Evolutionary conservation across 139 green algal genomes (phyloP).

Genomic region (Micractinium sp.): DNA sequence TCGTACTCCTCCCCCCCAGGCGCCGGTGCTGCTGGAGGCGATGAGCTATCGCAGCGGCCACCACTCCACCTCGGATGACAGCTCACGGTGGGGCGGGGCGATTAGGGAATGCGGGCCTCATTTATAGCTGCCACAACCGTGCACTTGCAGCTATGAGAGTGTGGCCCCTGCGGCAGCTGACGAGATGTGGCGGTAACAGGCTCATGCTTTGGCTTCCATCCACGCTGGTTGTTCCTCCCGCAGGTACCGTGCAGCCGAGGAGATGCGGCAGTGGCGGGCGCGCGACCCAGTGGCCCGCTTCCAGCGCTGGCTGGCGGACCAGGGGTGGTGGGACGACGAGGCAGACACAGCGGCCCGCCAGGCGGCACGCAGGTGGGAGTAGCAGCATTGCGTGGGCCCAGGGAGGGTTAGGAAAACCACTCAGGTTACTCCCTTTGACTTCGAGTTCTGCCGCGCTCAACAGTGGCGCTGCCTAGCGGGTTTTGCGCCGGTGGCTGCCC

Average conservation of each 20-base stretch:
- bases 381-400: too few species aligned
- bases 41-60: slow-evolving; percentile 93
- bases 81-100: slow-evolving; percentile 57
- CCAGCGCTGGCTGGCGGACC: slow-evolving; percentile 61
- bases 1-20: slow-evolving; percentile 3
- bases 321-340: slow-evolving; percentile 76
- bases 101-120: too few species aligned
- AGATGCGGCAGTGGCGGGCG: slow-evolving; percentile 81
- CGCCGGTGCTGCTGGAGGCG: slow-evolving; percentile 82
- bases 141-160: too few species aligned
- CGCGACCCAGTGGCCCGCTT: slow-evolving; percentile 88
- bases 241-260: slow-evolving; percentile 81
- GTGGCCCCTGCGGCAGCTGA: too few species aligned
- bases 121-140: too few species aligned
- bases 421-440: not conserved
- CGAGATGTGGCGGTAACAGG: slow-evolving; percentile 82
- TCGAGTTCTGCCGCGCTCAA: too few species aligned
- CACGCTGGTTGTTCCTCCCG: too few species aligned
- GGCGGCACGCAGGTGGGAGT: slow-evolving; percentile 31
- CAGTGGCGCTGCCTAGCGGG: too few species aligned
- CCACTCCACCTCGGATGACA: slow-evolving; percentile 94
- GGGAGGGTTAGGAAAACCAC: not conserved
- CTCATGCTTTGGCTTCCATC: too few species aligned
- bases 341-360: slow-evolving; percentile 26
- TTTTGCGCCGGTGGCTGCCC: too few species aligned